Conservation (phyloP, 2,329 filamentous ascomycete species). For the Monosporascus sp. region DNA sequence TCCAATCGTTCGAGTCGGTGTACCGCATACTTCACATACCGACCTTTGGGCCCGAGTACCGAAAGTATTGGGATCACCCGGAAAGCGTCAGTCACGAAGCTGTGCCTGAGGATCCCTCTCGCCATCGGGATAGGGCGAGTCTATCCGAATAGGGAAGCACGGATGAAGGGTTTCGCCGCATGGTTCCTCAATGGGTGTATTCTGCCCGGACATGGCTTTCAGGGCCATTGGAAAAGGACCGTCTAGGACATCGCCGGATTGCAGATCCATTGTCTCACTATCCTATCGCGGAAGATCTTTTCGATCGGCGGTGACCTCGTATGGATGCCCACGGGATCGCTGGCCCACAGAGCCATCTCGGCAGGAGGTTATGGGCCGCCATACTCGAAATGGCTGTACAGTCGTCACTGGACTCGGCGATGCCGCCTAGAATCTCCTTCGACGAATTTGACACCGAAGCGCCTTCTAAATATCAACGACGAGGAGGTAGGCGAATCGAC, state of each 20-base stretch:
- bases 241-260: constrained; percentile 28
- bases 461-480: constrained; percentile 33
- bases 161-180: constrained; percentile 19
- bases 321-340: constrained; percentile 36
- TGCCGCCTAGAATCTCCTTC: constrained; percentile 31
- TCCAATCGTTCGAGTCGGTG: constrained; percentile 42
- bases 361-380: constrained; percentile 38
- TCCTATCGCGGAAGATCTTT: constrained; percentile 35
- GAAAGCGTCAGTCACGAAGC: constrained; percentile 12
- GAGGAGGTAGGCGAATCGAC: constrained; percentile 21
- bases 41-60: constrained; percentile 44
- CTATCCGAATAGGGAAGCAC: constrained; percentile 19
- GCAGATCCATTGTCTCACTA: constrained; percentile 33
- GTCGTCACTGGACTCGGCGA: constrained; percentile 31
- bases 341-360: constrained; percentile 36
- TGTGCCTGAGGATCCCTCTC: constrained; percentile 32
- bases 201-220: constrained; percentile 36
- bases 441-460: constrained; percentile 35
- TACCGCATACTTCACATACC: constrained; percentile 49
- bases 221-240: constrained; percentile 33
- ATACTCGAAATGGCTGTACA: constrained; percentile 35
- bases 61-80: constrained; percentile 37
- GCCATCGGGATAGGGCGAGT: constrained; percentile 34
- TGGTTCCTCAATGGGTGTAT: constrained; percentile 33
- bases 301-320: constrained; percentile 34